Base-by-base conservation (phyloP, 2,329 filamentous ascomycete species). In the Dendrostoma leiphaemia region DNA sequence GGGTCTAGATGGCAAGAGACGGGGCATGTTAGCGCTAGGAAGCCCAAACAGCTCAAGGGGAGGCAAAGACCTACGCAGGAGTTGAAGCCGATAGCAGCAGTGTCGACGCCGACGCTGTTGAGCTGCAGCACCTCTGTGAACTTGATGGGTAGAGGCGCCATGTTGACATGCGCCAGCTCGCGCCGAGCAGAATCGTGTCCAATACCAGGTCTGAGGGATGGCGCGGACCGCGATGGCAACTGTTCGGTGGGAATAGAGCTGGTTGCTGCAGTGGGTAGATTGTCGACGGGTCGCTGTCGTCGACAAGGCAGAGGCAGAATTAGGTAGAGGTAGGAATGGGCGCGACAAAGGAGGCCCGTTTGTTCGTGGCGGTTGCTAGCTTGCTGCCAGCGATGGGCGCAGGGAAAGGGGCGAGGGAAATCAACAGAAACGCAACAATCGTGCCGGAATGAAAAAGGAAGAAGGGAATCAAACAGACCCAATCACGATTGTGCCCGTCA, bases 21-120 rank as follows among this genome's bases (percentile, higher is more conserved):
- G 44, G 2, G 12, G 32, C 19, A 34, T 6, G 51, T 61, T 48
- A 64, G 58, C 56, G 41, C 31, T 31, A 31, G 40, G 28, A 26
- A 12, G 17, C 29, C 13, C 40, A 17, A 31, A 21, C 12, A 45
- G 29, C 32, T 13, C 24, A 38, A 43, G 43, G 17, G 37, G 28
- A 47, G 53, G 54, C 52, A 51, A 55, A 53, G 49, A 80, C 85
- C 76, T 81, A 92, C 88, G 79, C 89, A 92, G 71, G 88, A 88
- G 74, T 92, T 91, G 80, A 93, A 94, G 68, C 89, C 87, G 80
- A 94, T 92, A 66, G 71, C 72, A 55, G 63, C 62, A 58, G 64
- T 68, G 61, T 69, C 67, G 53, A 72, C 63, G 54, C 68, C 68
- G 43, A 69, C 61, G 61, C 65, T 68, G 56, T 67, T 68, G 60